Base-by-base conservation (phyloP, 257 asterid genomes). In the Przewalskia tangutica region DNA sequence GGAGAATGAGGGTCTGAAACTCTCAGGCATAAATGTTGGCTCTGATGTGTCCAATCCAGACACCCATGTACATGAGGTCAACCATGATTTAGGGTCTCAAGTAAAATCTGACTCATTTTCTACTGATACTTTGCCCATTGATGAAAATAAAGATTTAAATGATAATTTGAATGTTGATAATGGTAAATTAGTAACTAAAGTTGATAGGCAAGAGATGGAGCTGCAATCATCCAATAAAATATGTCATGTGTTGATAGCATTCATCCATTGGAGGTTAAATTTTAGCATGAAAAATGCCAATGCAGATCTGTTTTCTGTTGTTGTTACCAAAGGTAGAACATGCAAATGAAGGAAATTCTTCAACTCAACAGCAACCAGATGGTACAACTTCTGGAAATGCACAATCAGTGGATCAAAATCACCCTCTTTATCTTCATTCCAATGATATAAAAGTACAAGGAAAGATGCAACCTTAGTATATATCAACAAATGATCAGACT, bases 41-140 rank as follows among this genome's bases (percentile, higher is more conserved):
- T 75, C 18, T 82, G 66, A 77, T 36, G 63, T 80, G 63, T 75
- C 86, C 84, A 44, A 77, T 48, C 75, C 85, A 77, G 77, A 77
- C 82, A 75, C 82, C 77, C 85, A 83, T 84, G 88, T 85, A 85
- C 75, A 76, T 81, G 86, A 87, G 82, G 83, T 87, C 85, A 85
- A 85, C 88, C 51, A 73, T 77, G 85, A 77, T 81, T 83, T 85
- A 83, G 88, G 87, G 88, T 87, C 82, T 81, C 85, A 83, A 85
- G 85, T 86, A 85, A 84, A 86, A 40, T 84, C n/a, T n/a, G n/a
- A n/a, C n/a, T n/a, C n/a, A n/a, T n/a, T n/a, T n/a, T n/a, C n/a
- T n/a, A n/a, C n/a, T n/a, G n/a, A n/a, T n/a, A n/a, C n/a, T n/a
- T n/a, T n/a, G n/a, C n/a, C n/a, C n/a, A n/a, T n/a, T n/a, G n/a